Evolutionary conservation across 2,329 filamentous ascomycete genomes (phyloP), one percentile per base, ranked within the genome.

Genomic region (Passalora sequoiae): DNA sequence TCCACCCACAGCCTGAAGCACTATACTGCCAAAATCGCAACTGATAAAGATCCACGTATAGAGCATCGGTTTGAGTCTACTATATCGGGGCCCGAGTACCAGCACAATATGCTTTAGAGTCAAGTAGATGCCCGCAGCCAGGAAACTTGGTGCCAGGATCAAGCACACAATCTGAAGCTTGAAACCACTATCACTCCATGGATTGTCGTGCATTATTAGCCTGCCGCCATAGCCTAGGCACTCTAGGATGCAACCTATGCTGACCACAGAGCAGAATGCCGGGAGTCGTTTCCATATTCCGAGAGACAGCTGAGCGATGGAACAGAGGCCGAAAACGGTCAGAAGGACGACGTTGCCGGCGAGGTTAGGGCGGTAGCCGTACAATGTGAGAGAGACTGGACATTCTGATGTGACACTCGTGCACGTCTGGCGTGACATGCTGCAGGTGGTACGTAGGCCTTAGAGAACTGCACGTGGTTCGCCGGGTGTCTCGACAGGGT

Each of bases 31-130:
- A 37, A 72, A 51, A 47, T 76, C 73, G 55, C 67, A 71, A 3
- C 66, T 63, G 43, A 76, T 70, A 59, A 76, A 76, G 40, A 76
- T 68, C 49, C 67, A 70, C 2, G 72, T 70, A 50, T 75, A 75
- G 1, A 69, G 62, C 4, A 54, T 58, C 0, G 73, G 69, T 17
- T 59, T 61, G 20, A 73, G 52, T 1, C 66, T 55, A 0, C 68
- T 71, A 47, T 64, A 62, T 28, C 68, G 59, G 0, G 64, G 56
- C 1, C 69, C 70, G 27, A 69, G 67, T 52, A 67, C 66, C 5
- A 70, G 47, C 27, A 72, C 65, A 6, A 73, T 60, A 53, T 71
- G 69, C 52, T 72, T 72, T 20, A 73, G 60, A 0, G 68, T 71
- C 15, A 74, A 57, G 31, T 71, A 73, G 32, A 73, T 69, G 19